These are phyloP conservation scores for Teunomyces cretensis DNA, from an alignment of 805 yeast species.

Conservation along the genomic window DNA sequence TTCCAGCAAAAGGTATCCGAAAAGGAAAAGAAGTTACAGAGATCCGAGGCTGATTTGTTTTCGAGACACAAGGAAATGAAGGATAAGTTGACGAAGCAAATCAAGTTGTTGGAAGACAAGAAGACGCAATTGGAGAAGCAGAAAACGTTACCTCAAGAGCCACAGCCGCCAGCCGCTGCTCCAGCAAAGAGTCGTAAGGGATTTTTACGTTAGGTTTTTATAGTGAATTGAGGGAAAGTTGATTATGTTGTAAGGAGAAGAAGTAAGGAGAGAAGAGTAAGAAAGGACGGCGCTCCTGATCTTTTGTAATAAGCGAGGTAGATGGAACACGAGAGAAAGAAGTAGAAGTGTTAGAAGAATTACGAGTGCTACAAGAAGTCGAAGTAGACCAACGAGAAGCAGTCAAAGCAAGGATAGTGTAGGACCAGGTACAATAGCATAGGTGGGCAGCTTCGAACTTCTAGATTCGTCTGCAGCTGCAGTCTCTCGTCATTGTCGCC, in stretches of 20 bases:
- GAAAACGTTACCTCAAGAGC: conserved; percentile 52
- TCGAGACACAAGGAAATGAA: conserved; percentile 96
- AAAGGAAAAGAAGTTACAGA: conserved; percentile 95
- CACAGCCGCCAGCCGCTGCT: conserved; percentile 48
- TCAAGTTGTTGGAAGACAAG: conserved; percentile 87
- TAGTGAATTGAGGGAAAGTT: conserved; percentile 3
- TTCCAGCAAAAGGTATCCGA: conserved; percentile 95
- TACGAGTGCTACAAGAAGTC: too few relatives aligned
- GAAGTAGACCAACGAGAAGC: too few relatives aligned
- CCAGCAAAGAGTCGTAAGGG: conserved; percentile 70
- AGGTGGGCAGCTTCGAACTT: too few relatives aligned
- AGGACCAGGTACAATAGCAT: too few relatives aligned
- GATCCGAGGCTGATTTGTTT: conserved; percentile 94
- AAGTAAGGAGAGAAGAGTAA: too few relatives aligned
- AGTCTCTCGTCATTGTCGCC: too few relatives aligned
- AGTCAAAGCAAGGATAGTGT: not conserved
- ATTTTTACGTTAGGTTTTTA: conserved; percentile 57
- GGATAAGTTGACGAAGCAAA: conserved; percentile 85
- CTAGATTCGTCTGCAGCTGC: too few relatives aligned
- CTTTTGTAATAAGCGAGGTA: too few relatives aligned
- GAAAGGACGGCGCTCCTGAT: too few relatives aligned
- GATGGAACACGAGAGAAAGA: too few relatives aligned
- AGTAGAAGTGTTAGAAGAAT: too few relatives aligned
- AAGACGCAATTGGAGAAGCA: conserved; percentile 72
- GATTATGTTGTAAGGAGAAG: not conserved